Evolutionary conservation across 176 grass and related monocot genomes (phyloP), one percentile per base, ranked within the genome.

Genomic region (Stipa capillata): DNA sequence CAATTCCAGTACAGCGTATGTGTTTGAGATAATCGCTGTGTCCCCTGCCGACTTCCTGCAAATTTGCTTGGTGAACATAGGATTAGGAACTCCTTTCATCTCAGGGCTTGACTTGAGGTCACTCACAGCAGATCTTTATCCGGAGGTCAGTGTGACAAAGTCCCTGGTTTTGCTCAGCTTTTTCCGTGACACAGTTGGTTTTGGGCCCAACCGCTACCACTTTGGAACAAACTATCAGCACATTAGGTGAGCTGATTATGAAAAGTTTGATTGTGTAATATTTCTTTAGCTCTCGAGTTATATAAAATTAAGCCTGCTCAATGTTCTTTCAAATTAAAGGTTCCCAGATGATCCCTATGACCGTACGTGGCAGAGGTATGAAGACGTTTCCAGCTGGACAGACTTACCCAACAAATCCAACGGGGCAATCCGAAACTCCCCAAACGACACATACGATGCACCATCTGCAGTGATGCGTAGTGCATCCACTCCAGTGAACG

Each of bases 71-170:
- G 71, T 88, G 16, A 73, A 85, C 12, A 85, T 4, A 37, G 76
- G 57, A 9, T 74, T 13, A 0, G 89, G 85, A 29, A 79, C 72
- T 58, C 85, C 89, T 35, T 91, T 88, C 74, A 88, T 91, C 47
- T 88, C 85, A 11, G 21, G 5, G 17, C 45, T 91, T 49, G 72
- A 82, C 1, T 43, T 88, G 39, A 85, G 89, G 50, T 18, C 64
- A 44, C 43, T 91, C 14, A 10, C 3, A 8, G 2, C 9, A 35
- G 13, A 42, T 13, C 71, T 84, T 29, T 87, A 87, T 75, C 6
- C 27, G 1, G 33, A n/a, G 17, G 62, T 31, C 5, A 91, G 78
- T 82, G 54, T 65, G 6, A 83, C 79, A 79, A 52, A 84, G 15
- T 76, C 79, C 23, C 56, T 84, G 3, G 51, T 49, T 61, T 18